A percentile compares a stretch with the other conserved stretches of the same genome.
These are phyloP conservation scores for Apiotrichum akiyoshidainum DNA, from an alignment of 1,284 basidiomycete genomes.

Conservation along the genomic window DNA sequence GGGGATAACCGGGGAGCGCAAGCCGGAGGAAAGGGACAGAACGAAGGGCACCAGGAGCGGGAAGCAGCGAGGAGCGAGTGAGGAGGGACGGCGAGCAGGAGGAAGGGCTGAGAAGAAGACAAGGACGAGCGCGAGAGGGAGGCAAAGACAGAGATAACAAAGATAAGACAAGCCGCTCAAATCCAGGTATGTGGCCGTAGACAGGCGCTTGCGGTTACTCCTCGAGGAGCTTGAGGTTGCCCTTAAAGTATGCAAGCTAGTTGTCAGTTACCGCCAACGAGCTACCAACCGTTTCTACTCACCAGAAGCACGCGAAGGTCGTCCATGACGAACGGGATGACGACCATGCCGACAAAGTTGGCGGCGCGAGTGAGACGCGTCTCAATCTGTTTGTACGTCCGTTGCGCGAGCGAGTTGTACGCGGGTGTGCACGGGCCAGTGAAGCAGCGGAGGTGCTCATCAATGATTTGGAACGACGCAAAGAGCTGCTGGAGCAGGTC, in stretches of 20 bases:
- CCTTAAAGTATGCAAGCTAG: constrained; percentile 43
- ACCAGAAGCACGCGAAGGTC: constrained; percentile 67
- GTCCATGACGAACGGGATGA: constrained; percentile 86
- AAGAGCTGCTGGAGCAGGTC: constrained; percentile 74
- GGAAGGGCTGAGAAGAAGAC: no score
- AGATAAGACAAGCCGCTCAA: no score
- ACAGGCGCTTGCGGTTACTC: constrained; percentile 20
- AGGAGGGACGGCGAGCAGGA: no score
- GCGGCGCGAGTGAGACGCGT: constrained; percentile 71
- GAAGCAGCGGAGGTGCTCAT: constrained; percentile 78
- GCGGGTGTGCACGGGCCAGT: constrained; percentile 57
- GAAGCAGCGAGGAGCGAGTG: no score
- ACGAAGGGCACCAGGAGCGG: neutral
- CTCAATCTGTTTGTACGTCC: constrained; percentile 66
- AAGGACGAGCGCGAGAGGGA: no score
- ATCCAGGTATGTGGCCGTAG: no score
- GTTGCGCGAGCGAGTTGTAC: constrained; percentile 66
- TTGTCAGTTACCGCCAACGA: neutral
- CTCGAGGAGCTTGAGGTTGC: constrained; percentile 38
- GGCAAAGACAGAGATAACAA: no score
- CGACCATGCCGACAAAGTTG: constrained; percentile 85
- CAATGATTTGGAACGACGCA: constrained; percentile 70
- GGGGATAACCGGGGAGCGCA: neutral
- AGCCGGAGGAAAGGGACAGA: neutral
- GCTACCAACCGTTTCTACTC: constrained; percentile 46